Conservation (phyloP, 1,139 yeast species). For the Taphrina confusa region DNA sequence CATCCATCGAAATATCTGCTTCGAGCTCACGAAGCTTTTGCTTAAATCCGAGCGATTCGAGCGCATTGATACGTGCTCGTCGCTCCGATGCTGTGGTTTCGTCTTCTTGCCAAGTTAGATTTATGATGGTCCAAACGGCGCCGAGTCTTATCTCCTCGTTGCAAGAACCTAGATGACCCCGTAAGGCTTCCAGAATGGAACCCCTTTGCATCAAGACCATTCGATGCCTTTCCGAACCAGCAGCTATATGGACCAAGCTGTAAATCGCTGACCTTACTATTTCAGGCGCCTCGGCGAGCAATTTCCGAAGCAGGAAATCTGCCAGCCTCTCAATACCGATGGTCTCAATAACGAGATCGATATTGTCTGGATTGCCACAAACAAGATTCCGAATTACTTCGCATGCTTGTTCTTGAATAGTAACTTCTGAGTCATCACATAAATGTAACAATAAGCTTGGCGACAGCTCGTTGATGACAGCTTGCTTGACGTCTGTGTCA, state of each 20-base stretch:
- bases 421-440: constrained; percentile 54
- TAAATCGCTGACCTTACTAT: constrained; percentile 55
- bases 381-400: constrained; percentile 75
- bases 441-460: constrained; percentile 55
- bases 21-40: constrained; percentile 46
- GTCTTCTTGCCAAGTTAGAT: constrained; percentile 56
- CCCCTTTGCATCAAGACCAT: constrained; percentile 52
- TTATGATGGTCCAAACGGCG: constrained; percentile 61
- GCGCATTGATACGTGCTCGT: constrained; percentile 36
- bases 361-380: constrained; percentile 61
- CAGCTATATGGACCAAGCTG: constrained; percentile 60
- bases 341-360: constrained; percentile 2
- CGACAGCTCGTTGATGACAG: constrained; percentile 52
- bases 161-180: constrained; percentile 47
- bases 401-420: constrained; percentile 66
- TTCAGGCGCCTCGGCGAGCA: constrained; percentile 46
- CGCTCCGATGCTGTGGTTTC: constrained; percentile 40
- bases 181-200: constrained; percentile 50
- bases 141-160: constrained; percentile 54
- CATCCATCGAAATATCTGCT: constrained; percentile 50
- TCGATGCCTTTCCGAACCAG: constrained; percentile 55
- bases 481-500: constrained; percentile 45
- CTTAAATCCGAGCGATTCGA: constrained; percentile 51
- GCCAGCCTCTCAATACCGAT: constrained; percentile 3
- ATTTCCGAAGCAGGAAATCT: constrained; percentile 37